These are phyloP conservation scores for Casuarina glauca DNA, from an alignment of 306 rosid species.

Conservation along the genomic window DNA sequence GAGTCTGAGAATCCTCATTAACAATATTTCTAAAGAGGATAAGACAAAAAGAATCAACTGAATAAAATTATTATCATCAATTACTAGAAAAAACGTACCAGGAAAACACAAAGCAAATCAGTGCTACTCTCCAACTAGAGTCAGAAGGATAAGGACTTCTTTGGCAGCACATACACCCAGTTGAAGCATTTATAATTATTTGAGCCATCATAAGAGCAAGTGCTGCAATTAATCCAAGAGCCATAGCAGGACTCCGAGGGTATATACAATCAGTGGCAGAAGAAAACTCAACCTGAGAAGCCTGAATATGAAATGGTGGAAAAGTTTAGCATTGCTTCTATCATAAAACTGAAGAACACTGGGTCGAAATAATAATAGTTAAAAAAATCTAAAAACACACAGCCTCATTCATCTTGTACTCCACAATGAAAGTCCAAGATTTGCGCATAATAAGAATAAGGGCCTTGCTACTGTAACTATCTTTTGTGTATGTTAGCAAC, in stretches of 20 bases:
- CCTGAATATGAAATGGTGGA: conserved; percentile 44
- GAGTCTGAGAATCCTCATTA: conserved; percentile 1
- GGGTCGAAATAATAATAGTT: conserved; percentile 2
- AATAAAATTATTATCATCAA: background rate
- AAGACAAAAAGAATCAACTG: conserved; percentile 10
- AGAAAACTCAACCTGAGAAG: conserved; percentile 47
- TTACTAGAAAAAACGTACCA: conserved; percentile 51
- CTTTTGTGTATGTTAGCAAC: background rate
- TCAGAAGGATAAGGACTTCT: conserved; percentile 45
- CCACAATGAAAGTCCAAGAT: background rate
- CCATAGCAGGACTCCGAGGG: conserved; percentile 84
- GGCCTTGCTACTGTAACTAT: background rate
- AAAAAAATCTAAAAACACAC: background rate
- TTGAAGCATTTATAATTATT: conserved; percentile 52
- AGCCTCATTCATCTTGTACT: background rate
- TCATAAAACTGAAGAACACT: conserved; percentile 4
- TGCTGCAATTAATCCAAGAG: conserved; percentile 82
- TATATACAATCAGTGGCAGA: conserved; percentile 45
- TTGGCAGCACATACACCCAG: conserved; percentile 84
- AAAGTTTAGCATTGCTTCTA: conserved; percentile 7
- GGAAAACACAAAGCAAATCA: conserved; percentile 70
- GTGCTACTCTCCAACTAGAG: conserved; percentile 62
- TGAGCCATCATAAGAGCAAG: conserved; percentile 71
- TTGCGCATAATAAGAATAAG: background rate
- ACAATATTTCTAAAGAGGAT: background rate